Evolutionary conservation across 805 yeast genomes (phyloP).

Genomic region (Saccharomyces jurei): DNA sequence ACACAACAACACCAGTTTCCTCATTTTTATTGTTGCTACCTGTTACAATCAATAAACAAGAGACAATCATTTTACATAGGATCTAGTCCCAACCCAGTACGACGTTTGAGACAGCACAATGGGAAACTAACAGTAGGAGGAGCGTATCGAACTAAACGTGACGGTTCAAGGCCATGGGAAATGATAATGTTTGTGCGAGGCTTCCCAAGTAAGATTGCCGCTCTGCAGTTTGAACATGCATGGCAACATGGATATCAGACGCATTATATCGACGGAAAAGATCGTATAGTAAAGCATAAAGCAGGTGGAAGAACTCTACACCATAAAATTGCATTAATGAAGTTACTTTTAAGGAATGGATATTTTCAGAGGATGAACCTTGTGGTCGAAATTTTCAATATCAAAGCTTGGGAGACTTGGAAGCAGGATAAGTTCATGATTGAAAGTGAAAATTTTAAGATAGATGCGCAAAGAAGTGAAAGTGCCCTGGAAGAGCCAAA

Average conservation of each 20-base stretch:
- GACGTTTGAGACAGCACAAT: constrained; percentile 71
- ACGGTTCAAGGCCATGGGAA: constrained; percentile 66
- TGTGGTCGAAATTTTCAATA: constrained; percentile 39
- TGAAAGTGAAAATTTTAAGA: not conserved
- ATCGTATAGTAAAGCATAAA: constrained; percentile 34
- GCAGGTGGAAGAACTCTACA: constrained; percentile 36
- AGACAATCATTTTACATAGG: constrained; percentile 65
- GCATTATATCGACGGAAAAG: constrained; percentile 40
- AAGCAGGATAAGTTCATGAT: constrained; percentile 17
- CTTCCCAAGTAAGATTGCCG: constrained; percentile 60
- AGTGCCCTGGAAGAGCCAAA: not conserved
- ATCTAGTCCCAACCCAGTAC: constrained; percentile 68
- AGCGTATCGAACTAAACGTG: constrained; percentile 55
- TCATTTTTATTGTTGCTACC: constrained; percentile 60
- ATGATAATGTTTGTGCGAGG: constrained; percentile 58
- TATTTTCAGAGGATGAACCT: constrained; percentile 42
- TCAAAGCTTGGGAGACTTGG: constrained; percentile 19
- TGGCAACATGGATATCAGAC: constrained; percentile 70
- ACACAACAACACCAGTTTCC: not conserved
- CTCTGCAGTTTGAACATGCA: constrained; percentile 78
- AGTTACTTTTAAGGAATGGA: constrained; percentile 35
- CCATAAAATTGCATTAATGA: constrained; percentile 41
- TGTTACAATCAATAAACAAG: constrained; percentile 52
- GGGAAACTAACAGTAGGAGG: constrained; percentile 59
- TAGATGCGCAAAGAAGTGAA: not conserved